These are phyloP conservation scores for Exophiala sp. DNA, from an alignment of 2,329 filamentous ascomycete species.

Conservation along the genomic window DNA sequence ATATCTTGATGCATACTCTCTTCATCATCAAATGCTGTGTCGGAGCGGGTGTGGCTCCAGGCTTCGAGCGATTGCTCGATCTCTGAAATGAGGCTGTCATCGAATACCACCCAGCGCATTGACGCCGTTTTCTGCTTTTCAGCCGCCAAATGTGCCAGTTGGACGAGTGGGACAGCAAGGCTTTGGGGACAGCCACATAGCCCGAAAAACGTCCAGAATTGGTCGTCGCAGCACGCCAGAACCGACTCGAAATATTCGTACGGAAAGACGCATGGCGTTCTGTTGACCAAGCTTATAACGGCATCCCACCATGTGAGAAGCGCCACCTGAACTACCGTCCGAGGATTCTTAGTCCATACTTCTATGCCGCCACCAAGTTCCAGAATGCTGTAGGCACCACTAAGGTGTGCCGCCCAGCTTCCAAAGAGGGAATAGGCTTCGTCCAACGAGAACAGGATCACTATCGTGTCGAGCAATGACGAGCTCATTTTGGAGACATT, in stretches of 20 bases:
- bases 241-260: slow-evolving; percentile 11
- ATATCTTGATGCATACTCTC: slow-evolving; percentile 13
- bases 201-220: slow-evolving; percentile 8
- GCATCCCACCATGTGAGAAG: slow-evolving; percentile 12
- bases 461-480: slow-evolving; percentile 7
- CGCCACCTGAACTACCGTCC: slow-evolving; percentile 6
- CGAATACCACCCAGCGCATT: slow-evolving; percentile 4
- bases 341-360: slow-evolving; percentile 2
- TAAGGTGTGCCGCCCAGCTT: slow-evolving; percentile 6
- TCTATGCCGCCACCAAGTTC: slow-evolving; percentile 3
- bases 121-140: slow-evolving; percentile 6
- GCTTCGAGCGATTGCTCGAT: slow-evolving; percentile 13
- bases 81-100: slow-evolving; percentile 6
- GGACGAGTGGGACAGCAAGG: slow-evolving; percentile 4
- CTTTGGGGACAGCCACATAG: slow-evolving; percentile 6
- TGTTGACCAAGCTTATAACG: slow-evolving; percentile 3
- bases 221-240: slow-evolving; percentile 1
- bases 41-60: slow-evolving; percentile 3
- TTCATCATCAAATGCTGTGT: slow-evolving; percentile 3
- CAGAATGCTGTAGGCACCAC: slow-evolving; percentile 5
- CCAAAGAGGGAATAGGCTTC: slow-evolving; percentile 4
- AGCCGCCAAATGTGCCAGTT: slow-evolving; percentile 9
- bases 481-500: neutral
- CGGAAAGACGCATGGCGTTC: slow-evolving; percentile 7
- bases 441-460: slow-evolving; percentile 4